phyloP scores from a whole-genome alignment of 192 early-diverging fungal genomes.

The Backusella tarrabulga region DNA sequence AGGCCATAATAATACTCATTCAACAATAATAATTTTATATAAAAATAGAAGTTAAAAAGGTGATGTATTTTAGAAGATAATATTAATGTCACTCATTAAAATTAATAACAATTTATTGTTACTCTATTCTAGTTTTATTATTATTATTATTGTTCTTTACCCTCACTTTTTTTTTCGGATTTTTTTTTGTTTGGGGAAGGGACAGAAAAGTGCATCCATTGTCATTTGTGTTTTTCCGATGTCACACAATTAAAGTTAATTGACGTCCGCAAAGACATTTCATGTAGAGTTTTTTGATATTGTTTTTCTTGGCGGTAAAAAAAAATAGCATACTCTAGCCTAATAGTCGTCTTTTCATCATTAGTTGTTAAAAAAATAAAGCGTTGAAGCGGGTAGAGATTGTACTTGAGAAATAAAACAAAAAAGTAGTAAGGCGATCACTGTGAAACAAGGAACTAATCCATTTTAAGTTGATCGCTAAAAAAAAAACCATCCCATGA shows the following conservation, averaged over 20 bases:
- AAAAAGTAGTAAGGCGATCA: conserved; percentile 1
- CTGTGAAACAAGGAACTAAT: background rate
- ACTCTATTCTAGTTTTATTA: too few species aligned
- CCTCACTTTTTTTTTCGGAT: background rate
- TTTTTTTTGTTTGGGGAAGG: background rate
- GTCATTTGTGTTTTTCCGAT: too few species aligned
- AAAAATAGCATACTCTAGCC: background rate
- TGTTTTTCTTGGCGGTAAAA: too few species aligned
- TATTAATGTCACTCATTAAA: background rate
- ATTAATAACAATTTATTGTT: background rate
- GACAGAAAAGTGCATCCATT: too few species aligned
- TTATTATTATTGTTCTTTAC: too few species aligned
- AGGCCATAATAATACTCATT: background rate
- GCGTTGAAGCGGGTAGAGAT: background rate
- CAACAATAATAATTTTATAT: background rate
- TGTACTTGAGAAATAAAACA: background rate
- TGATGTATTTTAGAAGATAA: background rate
- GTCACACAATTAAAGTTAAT: too few species aligned
- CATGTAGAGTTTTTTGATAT: too few species aligned
- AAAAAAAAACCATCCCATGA: background rate
- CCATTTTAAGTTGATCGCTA: background rate
- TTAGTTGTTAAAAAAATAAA: background rate
- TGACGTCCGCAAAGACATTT: too few species aligned
- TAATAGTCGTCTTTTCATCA: background rate
- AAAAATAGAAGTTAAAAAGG: background rate